Conservation (phyloP, 768 basidiomycete species). For the Podaxis mareebaensis region DNA sequence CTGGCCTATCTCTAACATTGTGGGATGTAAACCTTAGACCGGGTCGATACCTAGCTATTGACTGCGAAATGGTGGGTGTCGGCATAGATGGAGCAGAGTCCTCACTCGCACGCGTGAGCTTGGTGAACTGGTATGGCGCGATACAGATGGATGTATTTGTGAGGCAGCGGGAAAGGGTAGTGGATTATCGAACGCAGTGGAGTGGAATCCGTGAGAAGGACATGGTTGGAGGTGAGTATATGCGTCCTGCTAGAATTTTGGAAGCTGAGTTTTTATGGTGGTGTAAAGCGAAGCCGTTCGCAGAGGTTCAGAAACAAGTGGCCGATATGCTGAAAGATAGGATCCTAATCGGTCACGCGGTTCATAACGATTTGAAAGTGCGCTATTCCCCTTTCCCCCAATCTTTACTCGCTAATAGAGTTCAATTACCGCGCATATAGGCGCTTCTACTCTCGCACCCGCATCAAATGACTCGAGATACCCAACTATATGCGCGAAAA, state of each 20-base stretch:
- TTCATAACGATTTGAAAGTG: constrained; percentile 89
- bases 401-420: constrained; percentile 4
- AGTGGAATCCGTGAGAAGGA: constrained; percentile 82
- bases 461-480: constrained; percentile 63
- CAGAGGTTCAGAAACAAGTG: constrained; percentile 76
- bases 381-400: constrained; percentile 14
- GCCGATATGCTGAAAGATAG: constrained; percentile 75
- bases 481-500: constrained; percentile 61
- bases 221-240: constrained; percentile 59
- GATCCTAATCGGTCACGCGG: constrained; percentile 87
- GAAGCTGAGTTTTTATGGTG: neutral
- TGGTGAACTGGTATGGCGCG: constrained; percentile 88
- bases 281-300: constrained; percentile 68
- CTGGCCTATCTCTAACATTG: neutral
- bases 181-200: constrained; percentile 90
- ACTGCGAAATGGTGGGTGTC: constrained; percentile 99
- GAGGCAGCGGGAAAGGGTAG: constrained; percentile 79
- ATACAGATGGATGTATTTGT: constrained; percentile 86
- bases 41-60: constrained; percentile 79
- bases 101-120: constrained; percentile 82
- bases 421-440: constrained; percentile 31
- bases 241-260: neutral
- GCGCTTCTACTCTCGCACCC: constrained; percentile 76
- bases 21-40: constrained; percentile 37
- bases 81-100: constrained; percentile 82